Evolutionary conservation across 2,329 filamentous ascomycete genomes (phyloP).

Genomic region (Fusarium coffeatum): DNA sequence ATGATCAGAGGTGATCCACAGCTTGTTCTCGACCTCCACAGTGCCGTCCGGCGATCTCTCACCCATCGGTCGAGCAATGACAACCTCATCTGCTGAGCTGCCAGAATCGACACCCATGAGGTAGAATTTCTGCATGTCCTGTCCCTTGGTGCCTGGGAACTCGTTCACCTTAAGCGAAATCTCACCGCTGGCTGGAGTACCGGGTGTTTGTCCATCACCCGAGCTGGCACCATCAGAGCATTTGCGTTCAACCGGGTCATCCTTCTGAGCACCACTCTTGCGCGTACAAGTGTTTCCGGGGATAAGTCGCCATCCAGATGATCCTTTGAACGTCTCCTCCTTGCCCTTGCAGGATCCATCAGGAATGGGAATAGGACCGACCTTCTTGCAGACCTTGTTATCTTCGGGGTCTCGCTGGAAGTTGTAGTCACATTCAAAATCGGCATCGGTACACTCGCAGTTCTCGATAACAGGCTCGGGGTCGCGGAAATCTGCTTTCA

Average conservation of each 20-base stretch:
- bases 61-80: conserved; percentile 65
- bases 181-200: conserved; percentile 71
- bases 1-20: conserved; percentile 85
- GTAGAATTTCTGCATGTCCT: conserved; percentile 72
- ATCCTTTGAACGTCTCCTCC: conserved; percentile 81
- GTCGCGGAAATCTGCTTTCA: conserved; percentile 86
- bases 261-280: conserved; percentile 71
- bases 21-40: conserved; percentile 60
- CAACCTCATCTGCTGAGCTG: conserved; percentile 75
- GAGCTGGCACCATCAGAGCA: conserved; percentile 72
- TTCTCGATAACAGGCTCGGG: conserved; percentile 74
- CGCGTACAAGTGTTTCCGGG: conserved; percentile 81
- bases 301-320: conserved; percentile 92
- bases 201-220: conserved; percentile 51
- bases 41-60: conserved; percentile 45
- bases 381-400: conserved; percentile 74
- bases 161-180: conserved; percentile 69
- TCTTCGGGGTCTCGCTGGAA: conserved; percentile 76
- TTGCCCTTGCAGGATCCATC: conserved; percentile 77
- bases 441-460: conserved; percentile 83
- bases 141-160: conserved; percentile 68
- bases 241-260: conserved; percentile 77
- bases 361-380: conserved; percentile 72
- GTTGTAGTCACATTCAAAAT: conserved; percentile 98
- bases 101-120: conserved; percentile 79